Conservation (phyloP, 176 grass and related monocot genomes). For the Rhynchospora tenuis region DNA sequence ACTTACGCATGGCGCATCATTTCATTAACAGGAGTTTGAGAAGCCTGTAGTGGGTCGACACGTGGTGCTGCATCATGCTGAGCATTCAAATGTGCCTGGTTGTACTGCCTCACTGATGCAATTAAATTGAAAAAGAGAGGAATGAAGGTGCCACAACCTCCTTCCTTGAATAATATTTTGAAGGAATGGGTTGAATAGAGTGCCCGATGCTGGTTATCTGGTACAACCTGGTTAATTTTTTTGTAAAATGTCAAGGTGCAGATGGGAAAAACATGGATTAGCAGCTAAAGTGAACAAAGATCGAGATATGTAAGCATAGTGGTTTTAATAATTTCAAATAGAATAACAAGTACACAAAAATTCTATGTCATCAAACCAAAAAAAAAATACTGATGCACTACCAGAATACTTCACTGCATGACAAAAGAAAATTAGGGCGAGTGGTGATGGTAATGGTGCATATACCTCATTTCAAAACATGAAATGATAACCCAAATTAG, state of each 20-base stretch:
- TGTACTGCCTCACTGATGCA: conserved; percentile 67
- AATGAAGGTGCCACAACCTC: conserved; percentile 87
- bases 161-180: conserved; percentile 99
- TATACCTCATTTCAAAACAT: not conserved
- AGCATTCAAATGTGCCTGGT: conserved; percentile 45
- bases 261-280: conserved; percentile 11
- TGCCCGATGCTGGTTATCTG: conserved; percentile 64
- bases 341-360: not conserved
- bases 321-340: not conserved
- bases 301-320: not conserved
- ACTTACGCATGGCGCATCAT: conserved; percentile 95
- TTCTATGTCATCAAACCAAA: too few relatives aligned
- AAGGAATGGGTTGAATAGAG: conserved; percentile 93
- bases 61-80: conserved; percentile 26
- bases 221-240: conserved; percentile 53
- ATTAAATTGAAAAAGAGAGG: conserved; percentile 92
- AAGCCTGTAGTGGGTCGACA: conserved; percentile 80
- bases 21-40: conserved; percentile 81
- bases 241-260: not conserved
- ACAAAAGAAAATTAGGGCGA: not conserved
- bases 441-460: not conserved
- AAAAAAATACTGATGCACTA: not conserved
- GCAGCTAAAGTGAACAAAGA: not conserved
- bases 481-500: not conserved
- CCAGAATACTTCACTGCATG: not conserved